Evolutionary conservation across 371 early-diverging fungal species (phyloP), one percentile per base, ranked within the genome.

Genomic region (Actinomucor elegans): DNA sequence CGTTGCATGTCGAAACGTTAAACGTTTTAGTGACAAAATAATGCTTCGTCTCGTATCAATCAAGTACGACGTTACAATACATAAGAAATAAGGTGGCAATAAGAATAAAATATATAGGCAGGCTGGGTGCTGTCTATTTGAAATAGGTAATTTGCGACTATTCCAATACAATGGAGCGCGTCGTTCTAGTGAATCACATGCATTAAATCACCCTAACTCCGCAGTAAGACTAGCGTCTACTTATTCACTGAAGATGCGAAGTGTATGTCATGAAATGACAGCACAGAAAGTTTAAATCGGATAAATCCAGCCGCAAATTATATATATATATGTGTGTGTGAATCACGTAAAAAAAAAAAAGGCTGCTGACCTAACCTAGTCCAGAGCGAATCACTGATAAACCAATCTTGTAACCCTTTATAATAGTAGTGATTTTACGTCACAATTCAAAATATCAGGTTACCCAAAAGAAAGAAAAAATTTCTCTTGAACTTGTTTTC

Each of bases 121-220:
- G n/a, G n/a, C n/a, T n/a, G n/a, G n/a, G n/a, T n/a, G n/a, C n/a
- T n/a, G n/a, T n/a, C n/a, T n/a, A n/a, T n/a, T n/a, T n/a, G n/a
- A n/a, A n/a, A n/a, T n/a, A n/a, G n/a, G n/a, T n/a, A n/a, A n/a
- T n/a, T n/a, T n/a, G n/a, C n/a, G n/a, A n/a, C n/a, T n/a, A n/a
- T n/a, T n/a, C n/a, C n/a, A n/a, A n/a, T n/a, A n/a, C n/a, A n/a
- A n/a, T n/a, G n/a, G n/a, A n/a, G n/a, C n/a, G n/a, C n/a, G n/a
- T n/a, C n/a, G n/a, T n/a, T n/a, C n/a, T n/a, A 35, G 5, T 35
- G 5, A 9, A 40, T 48, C 48, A 48, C 48, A 48, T 48, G 48
- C 56, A 48, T 48, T 45, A 28, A 32, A 20, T 15, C 20, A 26
- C 28, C 37, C 4, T 20, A 45, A 54, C 40, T 55, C 41, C 48